Evolutionary conservation across 2,329 filamentous ascomycete genomes (phyloP), one percentile per base, ranked within the genome.

Genomic region (Aspergillus sp.): DNA sequence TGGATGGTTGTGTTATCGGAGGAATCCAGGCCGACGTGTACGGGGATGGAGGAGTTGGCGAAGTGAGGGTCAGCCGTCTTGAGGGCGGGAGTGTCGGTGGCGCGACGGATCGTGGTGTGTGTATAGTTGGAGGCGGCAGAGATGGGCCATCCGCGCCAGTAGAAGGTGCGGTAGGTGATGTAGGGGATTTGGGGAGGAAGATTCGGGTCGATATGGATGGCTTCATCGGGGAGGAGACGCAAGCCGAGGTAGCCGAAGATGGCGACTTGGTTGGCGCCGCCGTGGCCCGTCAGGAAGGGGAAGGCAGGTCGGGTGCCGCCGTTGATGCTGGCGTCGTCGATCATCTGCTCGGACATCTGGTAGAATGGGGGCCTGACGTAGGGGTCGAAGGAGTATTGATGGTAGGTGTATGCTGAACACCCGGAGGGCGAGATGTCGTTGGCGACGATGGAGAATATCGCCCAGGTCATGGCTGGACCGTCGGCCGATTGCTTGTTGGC

Each of bases 391-490:
- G 85, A 84, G 62, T 87, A 85, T 18, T 89, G 78, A 6, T 85
- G 82, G 68, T 90, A 90, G 0, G 87, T 90, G 69, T 86, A 90
- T 4, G 85, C 82, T 1, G 87, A 85, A 71, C 88, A 90, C 2
- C 88, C 88, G 2, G 86, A 88, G 2, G 83, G 84, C 1, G 85
- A 87, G 11, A 90, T 79, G 52, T 85, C 80, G 58, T 87, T 89
- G 14, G 88, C 87, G 31, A 87, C 84, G 52, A 90, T 84, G 51
- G 85, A 84, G 72, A 89, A 90, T 10, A 89, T 85, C 10, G 85
- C 85, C 72, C 88, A 91, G 1, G 88, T 90, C 88, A 91, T 91
- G 3, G 85, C 88, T 1, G 88, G 88, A 0, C 88, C 88, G 64
- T 89, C 82, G 1, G 83, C 76, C 1, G 87, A 88, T 72, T 90